phyloP scores from a whole-genome alignment of 1,139 yeast species.

The Saccharomyces hybrid region DNA sequence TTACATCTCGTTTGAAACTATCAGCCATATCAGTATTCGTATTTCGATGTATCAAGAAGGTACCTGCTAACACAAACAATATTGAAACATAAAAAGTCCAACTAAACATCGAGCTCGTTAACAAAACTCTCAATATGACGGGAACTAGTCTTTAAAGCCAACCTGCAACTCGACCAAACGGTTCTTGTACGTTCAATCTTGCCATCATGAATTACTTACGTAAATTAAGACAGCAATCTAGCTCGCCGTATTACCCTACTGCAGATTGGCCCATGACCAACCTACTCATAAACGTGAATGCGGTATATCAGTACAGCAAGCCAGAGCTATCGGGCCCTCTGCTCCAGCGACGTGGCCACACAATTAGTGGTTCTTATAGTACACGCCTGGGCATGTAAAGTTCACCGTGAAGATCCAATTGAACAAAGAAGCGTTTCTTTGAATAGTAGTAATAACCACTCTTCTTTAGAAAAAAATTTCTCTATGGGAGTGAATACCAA shows the following conservation, averaged over 20 bases:
- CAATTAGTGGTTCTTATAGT: too few species aligned
- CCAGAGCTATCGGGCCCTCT: too few species aligned
- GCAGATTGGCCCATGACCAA: not conserved
- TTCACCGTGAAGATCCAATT: too few species aligned
- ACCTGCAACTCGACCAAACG: not conserved
- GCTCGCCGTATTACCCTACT: not conserved
- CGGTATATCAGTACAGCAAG: too few species aligned
- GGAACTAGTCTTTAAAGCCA: not conserved
- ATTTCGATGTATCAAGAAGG: not conserved
- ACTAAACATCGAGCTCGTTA: not conserved
- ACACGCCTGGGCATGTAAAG: too few species aligned
- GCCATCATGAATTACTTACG: not conserved
- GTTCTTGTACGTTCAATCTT: not conserved
- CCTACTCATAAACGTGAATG: not conserved
- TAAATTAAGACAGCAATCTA: not conserved
- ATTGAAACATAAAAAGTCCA: not conserved
- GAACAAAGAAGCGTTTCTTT: too few species aligned
- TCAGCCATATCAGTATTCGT: not conserved
- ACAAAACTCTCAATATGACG: not conserved
- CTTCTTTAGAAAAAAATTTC: not conserved
- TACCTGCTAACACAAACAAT: not conserved
- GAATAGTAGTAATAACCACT: too few species aligned
- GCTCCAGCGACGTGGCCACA: too few species aligned
- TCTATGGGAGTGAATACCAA: not conserved
- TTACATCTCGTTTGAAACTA: conserved; percentile 9